Evolutionary conservation across 2,329 filamentous ascomycete species (phyloP).

Genomic region (Diplodia corticola): DNA sequence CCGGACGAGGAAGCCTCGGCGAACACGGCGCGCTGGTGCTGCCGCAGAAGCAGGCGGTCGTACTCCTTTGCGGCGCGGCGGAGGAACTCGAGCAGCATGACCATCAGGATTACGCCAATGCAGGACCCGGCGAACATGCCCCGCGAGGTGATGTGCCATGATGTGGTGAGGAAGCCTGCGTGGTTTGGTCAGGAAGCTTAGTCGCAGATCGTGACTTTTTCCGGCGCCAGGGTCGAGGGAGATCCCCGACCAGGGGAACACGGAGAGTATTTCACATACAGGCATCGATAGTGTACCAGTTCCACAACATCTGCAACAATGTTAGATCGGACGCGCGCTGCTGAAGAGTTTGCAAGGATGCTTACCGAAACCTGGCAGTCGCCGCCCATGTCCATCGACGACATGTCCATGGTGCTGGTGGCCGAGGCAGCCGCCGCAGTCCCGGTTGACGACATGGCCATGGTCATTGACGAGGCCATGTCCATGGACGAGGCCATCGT

Average conservation of each 20-base stretch:
- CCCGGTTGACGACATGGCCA: conserved; percentile 16
- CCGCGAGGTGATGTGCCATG: conserved; percentile 69
- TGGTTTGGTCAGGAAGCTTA: not conserved
- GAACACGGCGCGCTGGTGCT: conserved; percentile 42
- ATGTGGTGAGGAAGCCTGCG: conserved; percentile 64
- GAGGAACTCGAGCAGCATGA: conserved; percentile 69
- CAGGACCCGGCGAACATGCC: conserved; percentile 79
- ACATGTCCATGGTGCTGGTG: conserved; percentile 21
- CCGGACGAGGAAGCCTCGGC: conserved; percentile 19
- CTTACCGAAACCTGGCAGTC: conserved; percentile 43
- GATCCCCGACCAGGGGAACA: not conserved
- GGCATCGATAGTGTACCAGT: conserved; percentile 70
- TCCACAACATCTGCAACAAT: conserved; percentile 69
- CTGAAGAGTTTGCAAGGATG: conserved; percentile 10
- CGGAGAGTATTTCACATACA: conserved; percentile 38
- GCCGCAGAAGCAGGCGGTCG: conserved; percentile 64
- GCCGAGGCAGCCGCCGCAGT: not conserved
- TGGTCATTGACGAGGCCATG: conserved; percentile 20
- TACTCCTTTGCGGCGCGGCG: conserved; percentile 72
- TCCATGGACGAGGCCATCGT: conserved; percentile 12
- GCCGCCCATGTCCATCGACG: conserved; percentile 27
- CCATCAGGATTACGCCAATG: conserved; percentile 74
- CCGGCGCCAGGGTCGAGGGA: not conserved
- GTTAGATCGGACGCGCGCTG: too few species aligned
- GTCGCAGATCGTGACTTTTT: not conserved